A percentile compares a stretch with the other conserved stretches of the same genome.
Conservation (phyloP, 225 moss, liverwort and hornwort genomes). For the Ulota crispa region DNA sequence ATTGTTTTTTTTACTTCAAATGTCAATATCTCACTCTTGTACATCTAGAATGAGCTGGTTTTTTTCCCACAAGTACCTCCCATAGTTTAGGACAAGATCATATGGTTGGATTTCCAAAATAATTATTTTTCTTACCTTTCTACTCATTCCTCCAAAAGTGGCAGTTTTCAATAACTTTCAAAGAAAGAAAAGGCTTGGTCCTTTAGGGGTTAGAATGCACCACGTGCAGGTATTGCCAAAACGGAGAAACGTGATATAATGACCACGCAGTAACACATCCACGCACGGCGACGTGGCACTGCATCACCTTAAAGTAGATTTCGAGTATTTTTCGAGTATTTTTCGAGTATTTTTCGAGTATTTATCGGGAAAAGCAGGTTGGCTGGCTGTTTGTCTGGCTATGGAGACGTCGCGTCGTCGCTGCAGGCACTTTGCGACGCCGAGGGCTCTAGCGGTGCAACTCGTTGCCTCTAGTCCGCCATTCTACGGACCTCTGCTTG, state of each 20-base stretch:
- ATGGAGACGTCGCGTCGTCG: conserved; percentile 19
- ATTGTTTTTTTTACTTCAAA: too few relatives aligned
- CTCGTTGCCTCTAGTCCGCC: neutral
- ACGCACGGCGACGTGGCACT: neutral
- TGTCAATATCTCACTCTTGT: too few relatives aligned
- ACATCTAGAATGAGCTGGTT: too few relatives aligned
- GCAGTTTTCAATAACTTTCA: too few relatives aligned
- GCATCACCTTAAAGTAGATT: neutral
- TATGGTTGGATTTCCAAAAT: too few relatives aligned
- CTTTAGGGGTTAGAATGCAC: too few relatives aligned
- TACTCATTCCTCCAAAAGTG: too few relatives aligned
- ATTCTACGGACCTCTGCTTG: neutral
- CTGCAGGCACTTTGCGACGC: neutral
- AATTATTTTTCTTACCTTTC: too few relatives aligned
- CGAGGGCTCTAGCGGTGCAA: neutral
- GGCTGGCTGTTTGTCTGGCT: neutral
- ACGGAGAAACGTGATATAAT: neutral
- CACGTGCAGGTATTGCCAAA: neutral
- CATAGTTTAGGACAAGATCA: too few relatives aligned
- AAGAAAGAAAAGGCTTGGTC: too few relatives aligned
- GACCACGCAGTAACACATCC: neutral
- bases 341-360: neutral
- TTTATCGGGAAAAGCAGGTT: neutral
- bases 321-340: neutral
- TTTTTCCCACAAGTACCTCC: too few relatives aligned